Conservation (phyloP, 768 basidiomycete species). For the Pleurotus djamor region DNA sequence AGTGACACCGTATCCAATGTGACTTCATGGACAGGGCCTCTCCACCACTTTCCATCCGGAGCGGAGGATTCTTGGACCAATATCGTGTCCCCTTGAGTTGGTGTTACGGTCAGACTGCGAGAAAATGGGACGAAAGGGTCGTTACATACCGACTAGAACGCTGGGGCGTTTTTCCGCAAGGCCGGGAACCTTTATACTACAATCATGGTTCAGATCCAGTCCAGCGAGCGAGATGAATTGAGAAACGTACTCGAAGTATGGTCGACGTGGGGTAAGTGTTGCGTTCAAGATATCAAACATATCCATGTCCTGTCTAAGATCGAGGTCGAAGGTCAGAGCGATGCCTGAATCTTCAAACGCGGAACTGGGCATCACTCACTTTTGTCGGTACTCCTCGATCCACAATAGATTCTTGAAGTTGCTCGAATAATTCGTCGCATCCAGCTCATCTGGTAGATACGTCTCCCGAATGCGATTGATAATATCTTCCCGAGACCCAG, state of each 20-base stretch:
- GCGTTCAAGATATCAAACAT: slow-evolving; percentile 34
- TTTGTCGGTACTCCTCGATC: slow-evolving; percentile 49
- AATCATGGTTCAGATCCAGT: background rate
- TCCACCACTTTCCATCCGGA: slow-evolving; percentile 45
- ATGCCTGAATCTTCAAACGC: background rate
- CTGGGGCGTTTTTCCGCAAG: slow-evolving; percentile 58
- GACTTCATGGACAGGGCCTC: slow-evolving; percentile 57
- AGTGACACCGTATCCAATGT: slow-evolving; percentile 49
- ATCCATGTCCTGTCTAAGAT: slow-evolving; percentile 36
- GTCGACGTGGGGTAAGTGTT: slow-evolving; percentile 22
- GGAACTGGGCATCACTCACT: slow-evolving; percentile 23
- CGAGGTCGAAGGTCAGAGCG: background rate
- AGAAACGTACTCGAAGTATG: slow-evolving; percentile 34
- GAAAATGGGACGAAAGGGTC: background rate
- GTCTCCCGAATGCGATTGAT: slow-evolving; percentile 24
- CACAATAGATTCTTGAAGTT: slow-evolving; percentile 53
- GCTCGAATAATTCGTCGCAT: slow-evolving; percentile 35
- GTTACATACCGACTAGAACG: slow-evolving; percentile 47
- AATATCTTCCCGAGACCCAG: slow-evolving; percentile 23
- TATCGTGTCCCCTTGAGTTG: slow-evolving; percentile 46
- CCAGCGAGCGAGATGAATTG: background rate
- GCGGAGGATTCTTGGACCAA: slow-evolving; percentile 42
- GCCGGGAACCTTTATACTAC: slow-evolving; percentile 43
- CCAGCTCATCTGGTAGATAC: slow-evolving; percentile 38
- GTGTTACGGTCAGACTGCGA: background rate